Base-by-base conservation (phyloP, 2,329 filamentous ascomycete genomes). In the Raffaelea arxii region DNA sequence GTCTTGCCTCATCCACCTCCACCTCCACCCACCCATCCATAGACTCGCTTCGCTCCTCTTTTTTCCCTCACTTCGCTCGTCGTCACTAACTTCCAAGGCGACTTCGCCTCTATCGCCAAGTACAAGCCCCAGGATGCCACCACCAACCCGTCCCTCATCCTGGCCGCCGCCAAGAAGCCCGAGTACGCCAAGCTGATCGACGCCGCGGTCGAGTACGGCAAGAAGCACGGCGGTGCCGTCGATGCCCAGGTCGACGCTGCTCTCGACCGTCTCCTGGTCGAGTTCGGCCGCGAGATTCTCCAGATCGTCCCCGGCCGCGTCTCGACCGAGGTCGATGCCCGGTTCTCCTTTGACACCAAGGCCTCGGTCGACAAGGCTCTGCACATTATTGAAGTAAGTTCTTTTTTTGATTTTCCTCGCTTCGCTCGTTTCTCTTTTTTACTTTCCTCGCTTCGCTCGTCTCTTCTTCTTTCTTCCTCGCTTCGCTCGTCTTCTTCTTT, bases 101-200 rank as follows among this genome's bases (percentile, higher is more conserved):
- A n/a, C n/a, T n/a, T n/a, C n/a, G n/a, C n/a, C n/a, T n/a, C 90
- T 69, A 98, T 98, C 69, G 90, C 78, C 77, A 96, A 97, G 78
- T 98, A 98, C 83, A 94, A 95, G 82, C 92, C 92, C 56, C 90
- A 98, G 78, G 92, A 98, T 86, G 92, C 92, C 64, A 98, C 92
- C 68, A 98, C 92, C 75, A 98, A 98, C 82, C 92, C 92, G 51
- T 97, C 92, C 54, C 79, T 98, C 67, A 97, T 98, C 71, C 85
- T 98, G 65, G 91, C 90, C 58, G 92, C 92, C 55, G 90, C 92
- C 65, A 97, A 98, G 80, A 97, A 97, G 82, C 65, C 86, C 66
- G 90, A 96, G 71, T 97, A 97, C 69, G 88, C 86, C 62, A 83
- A 84, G 69, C 75, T 97, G 64, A 94, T 96, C 59, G 90, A 97